Percentiles rank a stretch among this genome's conserved stretches.
Conservation (phyloP, 768 basidiomycete species). For the Gelatoporia subvermispora region DNA sequence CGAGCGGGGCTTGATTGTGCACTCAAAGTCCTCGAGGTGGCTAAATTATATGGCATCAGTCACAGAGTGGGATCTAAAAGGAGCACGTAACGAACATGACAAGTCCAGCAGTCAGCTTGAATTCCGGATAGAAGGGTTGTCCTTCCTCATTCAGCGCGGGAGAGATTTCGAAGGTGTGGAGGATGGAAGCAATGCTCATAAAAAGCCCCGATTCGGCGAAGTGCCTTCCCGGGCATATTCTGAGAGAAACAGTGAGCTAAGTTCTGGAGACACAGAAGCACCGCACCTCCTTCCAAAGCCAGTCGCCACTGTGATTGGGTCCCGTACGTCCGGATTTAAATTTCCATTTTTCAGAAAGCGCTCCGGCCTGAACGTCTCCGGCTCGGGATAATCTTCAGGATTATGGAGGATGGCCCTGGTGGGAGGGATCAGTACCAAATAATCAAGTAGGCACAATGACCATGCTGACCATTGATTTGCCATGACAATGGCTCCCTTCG, state of each 20-base stretch:
- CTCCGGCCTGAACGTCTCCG: conserved; percentile 23
- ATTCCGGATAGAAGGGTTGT: too few relatives aligned
- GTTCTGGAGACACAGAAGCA: background rate
- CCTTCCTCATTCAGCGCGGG: too few relatives aligned
- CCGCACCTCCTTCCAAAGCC: conserved; percentile 30
- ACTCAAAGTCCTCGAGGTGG: too few relatives aligned
- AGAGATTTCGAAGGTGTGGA: too few relatives aligned
- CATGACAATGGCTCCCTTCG: background rate
- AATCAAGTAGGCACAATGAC: too few relatives aligned
- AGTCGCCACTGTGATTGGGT: conserved; percentile 27
- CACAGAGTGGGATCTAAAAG: too few relatives aligned
- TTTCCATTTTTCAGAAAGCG: conserved; percentile 29
- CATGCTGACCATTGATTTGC: conserved; percentile 1
- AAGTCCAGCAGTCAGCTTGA: too few relatives aligned
- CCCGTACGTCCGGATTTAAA: conserved; percentile 24
- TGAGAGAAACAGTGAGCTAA: background rate
- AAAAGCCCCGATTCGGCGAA: conserved; percentile 2
- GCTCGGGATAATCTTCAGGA: conserved; percentile 17
- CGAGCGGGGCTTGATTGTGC: too few relatives aligned
- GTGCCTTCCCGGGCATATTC: conserved; percentile 14
- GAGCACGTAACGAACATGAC: too few relatives aligned
- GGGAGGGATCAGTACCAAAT: too few relatives aligned
- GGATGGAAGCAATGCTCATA: too few relatives aligned
- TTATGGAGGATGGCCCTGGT: conserved; percentile 32
- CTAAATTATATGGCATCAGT: too few relatives aligned